A percentile compares a stretch with the other conserved stretches of the same genome.
Evolutionary conservation across 805 yeast species (phyloP).

Genomic region (Priceomyces fermenticarens): DNA sequence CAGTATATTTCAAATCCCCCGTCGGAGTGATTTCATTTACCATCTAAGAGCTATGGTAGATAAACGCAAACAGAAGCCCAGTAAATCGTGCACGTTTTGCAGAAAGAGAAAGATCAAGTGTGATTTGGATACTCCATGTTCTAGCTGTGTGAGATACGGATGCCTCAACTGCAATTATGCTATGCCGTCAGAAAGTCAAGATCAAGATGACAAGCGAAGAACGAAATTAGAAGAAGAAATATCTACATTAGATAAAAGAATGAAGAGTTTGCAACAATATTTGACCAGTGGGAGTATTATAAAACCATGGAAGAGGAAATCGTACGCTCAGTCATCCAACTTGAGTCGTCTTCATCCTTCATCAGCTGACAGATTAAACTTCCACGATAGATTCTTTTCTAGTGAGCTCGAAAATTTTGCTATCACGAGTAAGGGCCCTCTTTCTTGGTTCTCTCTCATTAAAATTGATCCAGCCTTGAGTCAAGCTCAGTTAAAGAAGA

Average conservation of each 20-base stretch:
- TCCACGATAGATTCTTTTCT: neutral
- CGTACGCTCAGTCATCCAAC: too few species aligned
- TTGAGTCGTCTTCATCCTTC: too few species aligned
- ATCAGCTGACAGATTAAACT: neutral
- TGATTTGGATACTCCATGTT: slow-evolving; percentile 1
- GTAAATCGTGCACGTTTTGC: neutral
- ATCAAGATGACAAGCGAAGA: neutral
- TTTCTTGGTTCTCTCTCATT: slow-evolving; percentile 28
- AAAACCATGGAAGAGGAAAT: too few species aligned
- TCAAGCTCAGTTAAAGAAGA: neutral
- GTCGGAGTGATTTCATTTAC: too few species aligned
- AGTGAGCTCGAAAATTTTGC: neutral
- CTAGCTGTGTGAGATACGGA: neutral
- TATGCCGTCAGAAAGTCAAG: neutral
- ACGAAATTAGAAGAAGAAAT: neutral
- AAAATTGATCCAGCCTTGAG: slow-evolving; percentile 21
- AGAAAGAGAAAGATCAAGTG: neutral
- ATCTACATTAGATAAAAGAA: neutral
- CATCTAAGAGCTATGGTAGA: neutral
- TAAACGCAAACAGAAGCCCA: neutral
- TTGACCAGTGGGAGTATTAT: too few species aligned
- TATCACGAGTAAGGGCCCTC: slow-evolving; percentile 20
- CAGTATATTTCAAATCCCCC: too few species aligned
- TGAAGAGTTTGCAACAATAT: neutral
- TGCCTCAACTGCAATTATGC: neutral